These are phyloP conservation scores for Pseudocohnilembus persalinus DNA, from an alignment of 169 alveolate species.

Conservation along the genomic window DNA sequence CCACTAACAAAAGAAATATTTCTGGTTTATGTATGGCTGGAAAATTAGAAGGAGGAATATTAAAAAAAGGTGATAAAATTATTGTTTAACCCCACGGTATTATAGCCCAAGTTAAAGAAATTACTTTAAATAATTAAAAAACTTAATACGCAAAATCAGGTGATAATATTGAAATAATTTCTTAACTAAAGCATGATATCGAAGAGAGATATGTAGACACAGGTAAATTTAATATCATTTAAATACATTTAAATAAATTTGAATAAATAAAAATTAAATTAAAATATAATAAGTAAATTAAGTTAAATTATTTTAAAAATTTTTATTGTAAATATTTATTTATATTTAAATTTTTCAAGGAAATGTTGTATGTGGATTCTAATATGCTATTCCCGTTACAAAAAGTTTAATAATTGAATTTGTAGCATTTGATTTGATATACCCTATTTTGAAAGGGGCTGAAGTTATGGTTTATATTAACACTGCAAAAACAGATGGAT, in stretches of 20 bases:
- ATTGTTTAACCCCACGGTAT: slow-evolving; percentile 53
- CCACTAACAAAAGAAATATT: slow-evolving; percentile 24
- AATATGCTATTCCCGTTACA: slow-evolving; percentile 60
- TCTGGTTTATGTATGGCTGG: slow-evolving; percentile 53
- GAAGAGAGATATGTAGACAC: slow-evolving; percentile 39
- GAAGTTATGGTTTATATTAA: slow-evolving; percentile 61
- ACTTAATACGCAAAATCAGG: slow-evolving; percentile 53
- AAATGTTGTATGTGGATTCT: slow-evolving; percentile 60
- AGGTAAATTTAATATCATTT: not conserved
- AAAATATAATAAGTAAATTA: too few species aligned
- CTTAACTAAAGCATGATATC: slow-evolving; percentile 36
- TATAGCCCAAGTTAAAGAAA: slow-evolving; percentile 44
- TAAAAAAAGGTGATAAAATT: slow-evolving; percentile 44
- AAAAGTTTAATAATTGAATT: slow-evolving; percentile 58
- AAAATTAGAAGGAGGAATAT: slow-evolving; percentile 64
- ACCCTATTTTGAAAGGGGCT: slow-evolving; percentile 71
- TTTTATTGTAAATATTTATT: too few species aligned
- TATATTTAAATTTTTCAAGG: too few species aligned
- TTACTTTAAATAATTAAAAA: slow-evolving; percentile 38
- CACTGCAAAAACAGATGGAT: slow-evolving; percentile 53
- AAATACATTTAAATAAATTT: not conserved
- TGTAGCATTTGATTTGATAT: slow-evolving; percentile 57
- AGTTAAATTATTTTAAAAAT: not conserved
- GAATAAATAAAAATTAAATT: too few species aligned
- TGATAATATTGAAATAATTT: slow-evolving; percentile 46